Evolutionary conservation across 495 filamentous ascomycete genomes (phyloP).

Genomic region (Penicillium taxi): DNA sequence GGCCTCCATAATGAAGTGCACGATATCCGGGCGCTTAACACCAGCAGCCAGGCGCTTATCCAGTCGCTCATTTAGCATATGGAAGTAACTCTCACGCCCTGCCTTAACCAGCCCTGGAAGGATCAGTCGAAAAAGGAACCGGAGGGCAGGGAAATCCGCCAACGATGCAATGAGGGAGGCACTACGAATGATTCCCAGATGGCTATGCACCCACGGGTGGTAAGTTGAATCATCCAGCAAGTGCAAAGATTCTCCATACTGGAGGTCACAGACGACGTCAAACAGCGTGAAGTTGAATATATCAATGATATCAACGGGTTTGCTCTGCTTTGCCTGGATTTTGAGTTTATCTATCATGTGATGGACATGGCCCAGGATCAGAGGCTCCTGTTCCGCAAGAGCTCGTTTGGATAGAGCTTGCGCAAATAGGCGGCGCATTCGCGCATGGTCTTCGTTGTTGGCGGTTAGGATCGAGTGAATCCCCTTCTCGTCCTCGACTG

Average conservation of each 20-base stretch:
- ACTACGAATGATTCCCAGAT: constrained; percentile 20
- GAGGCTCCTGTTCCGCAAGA: constrained; percentile 39
- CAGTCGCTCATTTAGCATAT: constrained; percentile 36
- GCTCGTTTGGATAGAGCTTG: constrained; percentile 46
- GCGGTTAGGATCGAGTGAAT: constrained; percentile 25
- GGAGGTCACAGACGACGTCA: constrained; percentile 42
- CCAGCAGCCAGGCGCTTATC: constrained; percentile 27
- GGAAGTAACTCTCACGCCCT: constrained; percentile 21
- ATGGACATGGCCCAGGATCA: constrained; percentile 37
- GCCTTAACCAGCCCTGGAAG: constrained; percentile 17
- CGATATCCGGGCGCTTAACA: constrained; percentile 29
- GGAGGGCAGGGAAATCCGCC: constrained; percentile 24
- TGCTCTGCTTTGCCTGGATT: constrained; percentile 13
- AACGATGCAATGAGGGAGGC: constrained; percentile 27
- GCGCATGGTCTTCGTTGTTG: constrained; percentile 37
- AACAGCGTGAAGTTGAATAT: constrained; percentile 40
- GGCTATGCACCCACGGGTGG: constrained; percentile 46
- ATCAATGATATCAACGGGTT: constrained; percentile 26
- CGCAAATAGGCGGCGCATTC: constrained; percentile 37
- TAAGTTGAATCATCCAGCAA: constrained; percentile 39
- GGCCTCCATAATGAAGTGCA: constrained; percentile 27
- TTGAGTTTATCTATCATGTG: constrained; percentile 22
- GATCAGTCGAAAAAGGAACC: constrained; percentile 18
- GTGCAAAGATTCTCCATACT: constrained; percentile 39
- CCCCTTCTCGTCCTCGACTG: too few species aligned